Evolutionary conservation across 2,329 filamentous ascomycete species (phyloP).

Genomic region (Beauveria varroae): DNA sequence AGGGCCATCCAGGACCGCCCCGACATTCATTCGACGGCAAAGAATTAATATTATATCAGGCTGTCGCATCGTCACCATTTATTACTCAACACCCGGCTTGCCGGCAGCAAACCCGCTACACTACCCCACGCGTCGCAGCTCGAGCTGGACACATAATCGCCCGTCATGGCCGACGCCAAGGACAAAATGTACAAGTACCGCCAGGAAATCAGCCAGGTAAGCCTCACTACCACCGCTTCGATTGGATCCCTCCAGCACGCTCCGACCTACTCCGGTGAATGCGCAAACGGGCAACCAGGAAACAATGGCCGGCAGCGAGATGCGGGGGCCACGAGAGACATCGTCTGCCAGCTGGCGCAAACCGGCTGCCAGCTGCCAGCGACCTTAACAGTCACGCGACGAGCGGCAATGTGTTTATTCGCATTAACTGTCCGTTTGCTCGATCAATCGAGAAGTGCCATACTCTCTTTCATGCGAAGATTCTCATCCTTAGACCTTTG

Average conservation of each 20-base stretch:
- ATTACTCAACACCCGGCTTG: too few relatives aligned
- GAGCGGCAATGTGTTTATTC: neutral
- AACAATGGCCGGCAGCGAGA: neutral
- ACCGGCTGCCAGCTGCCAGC: constrained; percentile 1
- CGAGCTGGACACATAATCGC: neutral
- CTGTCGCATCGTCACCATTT: neutral
- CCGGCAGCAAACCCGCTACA: neutral
- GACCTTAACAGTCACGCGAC: neutral
- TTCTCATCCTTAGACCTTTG: neutral
- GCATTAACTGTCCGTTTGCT: neutral
- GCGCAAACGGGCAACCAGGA: neutral
- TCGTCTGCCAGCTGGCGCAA: constrained; percentile 8
- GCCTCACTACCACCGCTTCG: constrained; percentile 20
- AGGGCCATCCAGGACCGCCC: neutral
- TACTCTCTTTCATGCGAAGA: neutral
- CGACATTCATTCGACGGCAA: neutral
- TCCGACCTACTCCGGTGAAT: neutral
- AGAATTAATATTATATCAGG: neutral
- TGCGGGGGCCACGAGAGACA: neutral
- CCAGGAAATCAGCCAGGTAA: constrained; percentile 95
- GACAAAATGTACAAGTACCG: constrained; percentile 71
- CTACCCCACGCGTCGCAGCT: neutral
- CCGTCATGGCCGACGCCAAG: constrained; percentile 56
- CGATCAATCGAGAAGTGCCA: neutral
- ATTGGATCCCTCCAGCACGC: neutral